A percentile compares a stretch with the other conserved stretches of the same genome.
phyloP scores from a whole-genome alignment of 306 rosid genomes.

The Sesbania bispinosa region DNA sequence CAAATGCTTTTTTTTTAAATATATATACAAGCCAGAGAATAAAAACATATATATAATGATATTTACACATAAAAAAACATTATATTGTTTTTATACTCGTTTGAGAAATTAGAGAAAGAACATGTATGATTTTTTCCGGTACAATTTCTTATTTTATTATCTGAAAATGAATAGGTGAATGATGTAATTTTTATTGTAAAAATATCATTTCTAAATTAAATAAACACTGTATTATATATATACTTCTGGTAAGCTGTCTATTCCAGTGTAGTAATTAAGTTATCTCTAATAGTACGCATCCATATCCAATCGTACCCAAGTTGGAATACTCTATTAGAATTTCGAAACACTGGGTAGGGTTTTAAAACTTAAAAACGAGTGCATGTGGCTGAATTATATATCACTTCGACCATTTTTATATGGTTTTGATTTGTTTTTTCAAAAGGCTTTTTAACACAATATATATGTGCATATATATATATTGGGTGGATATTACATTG shows the following conservation, averaged over 20 bases:
- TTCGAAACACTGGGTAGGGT: not conserved
- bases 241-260: not conserved
- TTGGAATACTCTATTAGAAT: conserved; percentile 12
- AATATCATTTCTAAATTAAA: not conserved
- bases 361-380: not conserved
- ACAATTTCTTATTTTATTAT: not conserved
- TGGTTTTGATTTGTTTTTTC: too few relatives aligned
- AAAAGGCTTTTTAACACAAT: too few relatives aligned
- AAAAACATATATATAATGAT: not conserved
- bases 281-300: conserved; percentile 7
- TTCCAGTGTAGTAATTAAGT: conserved; percentile 13
- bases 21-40: not conserved
- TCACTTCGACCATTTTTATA: not conserved
- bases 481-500: too few relatives aligned
- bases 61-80: not conserved
- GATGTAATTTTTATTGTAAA: not conserved
- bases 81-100: not conserved
- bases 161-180: not conserved
- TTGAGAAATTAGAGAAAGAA: not conserved
- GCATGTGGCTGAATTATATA: not conserved
- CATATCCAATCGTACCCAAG: conserved; percentile 17
- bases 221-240: not conserved
- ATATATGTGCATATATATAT: too few relatives aligned
- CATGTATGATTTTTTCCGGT: not conserved
- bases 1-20: too few relatives aligned